Evolutionary conservation across 805 yeast species (phyloP).

Genomic region (Danielia reshetovae): DNA sequence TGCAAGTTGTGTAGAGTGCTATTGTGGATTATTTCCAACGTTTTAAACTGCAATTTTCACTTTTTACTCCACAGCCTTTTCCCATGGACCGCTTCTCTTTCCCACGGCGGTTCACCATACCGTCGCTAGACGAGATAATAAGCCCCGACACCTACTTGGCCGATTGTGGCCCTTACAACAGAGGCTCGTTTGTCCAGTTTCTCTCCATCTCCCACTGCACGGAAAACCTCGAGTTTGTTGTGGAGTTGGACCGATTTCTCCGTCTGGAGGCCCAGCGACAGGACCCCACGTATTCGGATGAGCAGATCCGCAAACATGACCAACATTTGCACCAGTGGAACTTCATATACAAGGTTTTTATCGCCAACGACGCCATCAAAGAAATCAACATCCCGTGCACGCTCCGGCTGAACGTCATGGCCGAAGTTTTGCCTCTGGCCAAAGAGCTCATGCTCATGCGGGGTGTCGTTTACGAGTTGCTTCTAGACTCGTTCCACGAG

Average conservation of each 20-base stretch:
- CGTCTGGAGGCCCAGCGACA: slow-evolving; percentile 5
- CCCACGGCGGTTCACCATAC: slow-evolving; percentile 11
- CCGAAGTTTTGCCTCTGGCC: slow-evolving; percentile 18
- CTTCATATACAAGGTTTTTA: slow-evolving; percentile 21
- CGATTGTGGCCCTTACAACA: slow-evolving; percentile 16
- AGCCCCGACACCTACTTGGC: slow-evolving; percentile 3
- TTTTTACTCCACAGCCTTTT: too few relatives aligned
- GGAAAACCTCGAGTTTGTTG: slow-evolving; percentile 34
- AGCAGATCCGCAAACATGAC: slow-evolving; percentile 6
- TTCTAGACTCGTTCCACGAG: slow-evolving; percentile 31
- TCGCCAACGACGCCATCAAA: slow-evolving; percentile 25
- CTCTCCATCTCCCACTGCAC: slow-evolving; percentile 29
- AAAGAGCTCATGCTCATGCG: slow-evolving; percentile 15
- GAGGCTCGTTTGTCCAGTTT: slow-evolving; percentile 22
- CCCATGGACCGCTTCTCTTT: slow-evolving; percentile 13
- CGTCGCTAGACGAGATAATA: slow-evolving; percentile 20
- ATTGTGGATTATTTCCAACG: too few relatives aligned
- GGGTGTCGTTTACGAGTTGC: slow-evolving; percentile 25
- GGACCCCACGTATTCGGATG: slow-evolving; percentile 9
- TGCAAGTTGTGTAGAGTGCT: too few relatives aligned
- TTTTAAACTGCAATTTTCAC: too few relatives aligned
- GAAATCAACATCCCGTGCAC: slow-evolving; percentile 33
- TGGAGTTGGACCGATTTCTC: slow-evolving; percentile 20
- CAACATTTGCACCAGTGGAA: slow-evolving; percentile 21
- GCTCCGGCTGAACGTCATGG: slow-evolving; percentile 18